Conservation (phyloP, 257 asterid species). For the Penstemon davidsonii region DNA sequence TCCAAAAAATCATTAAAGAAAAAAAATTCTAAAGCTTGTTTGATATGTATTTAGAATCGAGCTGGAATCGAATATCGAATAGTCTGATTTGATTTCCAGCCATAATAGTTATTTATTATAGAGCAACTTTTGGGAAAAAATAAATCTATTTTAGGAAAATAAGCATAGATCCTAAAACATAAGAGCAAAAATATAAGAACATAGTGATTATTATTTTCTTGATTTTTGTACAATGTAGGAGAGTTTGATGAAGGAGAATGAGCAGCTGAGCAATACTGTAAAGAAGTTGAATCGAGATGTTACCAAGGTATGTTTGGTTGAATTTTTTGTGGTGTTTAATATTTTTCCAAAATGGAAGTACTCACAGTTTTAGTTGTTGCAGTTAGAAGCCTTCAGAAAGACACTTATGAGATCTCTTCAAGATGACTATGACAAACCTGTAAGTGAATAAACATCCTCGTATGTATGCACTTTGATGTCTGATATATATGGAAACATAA, state of each 20-base stretch:
- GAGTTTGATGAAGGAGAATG: conserved; percentile 43
- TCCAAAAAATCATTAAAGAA: no score
- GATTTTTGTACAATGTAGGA: conserved; percentile 36
- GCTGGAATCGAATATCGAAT: no score
- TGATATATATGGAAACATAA: neutral
- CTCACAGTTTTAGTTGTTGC: conserved; percentile 38
- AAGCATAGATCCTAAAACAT: no score
- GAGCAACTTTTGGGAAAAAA: no score
- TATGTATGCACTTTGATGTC: neutral
- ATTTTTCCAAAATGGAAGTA: neutral
- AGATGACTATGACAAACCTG: conserved; percentile 74
- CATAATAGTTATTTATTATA: no score
- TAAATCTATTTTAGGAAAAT: no score
- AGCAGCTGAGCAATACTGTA: conserved; percentile 43
- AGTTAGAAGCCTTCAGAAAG: conserved; percentile 88
- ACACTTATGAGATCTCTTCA: conserved; percentile 85
- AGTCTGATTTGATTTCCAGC: no score
- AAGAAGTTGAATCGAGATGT: conserved; percentile 60
- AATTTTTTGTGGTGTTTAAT: neutral
- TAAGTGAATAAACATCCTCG: conserved; percentile 35
- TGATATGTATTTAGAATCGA: neutral
- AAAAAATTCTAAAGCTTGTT: neutral
- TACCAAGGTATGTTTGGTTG: conserved; percentile 36
- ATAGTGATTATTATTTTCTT: conserved; percentile 3
- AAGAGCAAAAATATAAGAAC: no score